Evolutionary conservation across 2,329 filamentous ascomycete genomes (phyloP), one percentile per base, ranked within the genome.

Genomic region (Phialemonium atrogriseum): DNA sequence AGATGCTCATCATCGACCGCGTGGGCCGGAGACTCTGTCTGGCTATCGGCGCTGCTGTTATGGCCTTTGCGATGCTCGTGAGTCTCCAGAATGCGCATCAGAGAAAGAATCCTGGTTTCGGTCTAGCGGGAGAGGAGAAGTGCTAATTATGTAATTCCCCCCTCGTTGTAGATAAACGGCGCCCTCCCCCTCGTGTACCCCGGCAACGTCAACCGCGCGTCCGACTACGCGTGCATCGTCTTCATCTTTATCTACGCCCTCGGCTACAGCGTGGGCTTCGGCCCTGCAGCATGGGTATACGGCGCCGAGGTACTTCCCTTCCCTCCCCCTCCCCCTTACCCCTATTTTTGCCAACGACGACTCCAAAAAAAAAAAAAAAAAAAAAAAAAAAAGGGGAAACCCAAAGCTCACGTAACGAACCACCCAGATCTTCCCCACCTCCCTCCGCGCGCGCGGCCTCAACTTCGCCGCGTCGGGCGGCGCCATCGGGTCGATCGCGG

Each of bases 211-310:
- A 73, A 64, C 48, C 54, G 51, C 10, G 54, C 48, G 0, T 58
- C 70, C 1, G 68, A 75, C 46, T 60, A 66, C 26, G 47, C 57
- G 4, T 73, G 70, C 43, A 61, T 74, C 14, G 52, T 65, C 9
- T 74, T 73, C 44, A 67, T 75, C 24, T 75, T 75, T 45, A 52
- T 76, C 25, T 77, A 73, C 46, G 67, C 70, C 7, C 58, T 75
- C 30, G 71, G 71, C 1, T 76, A 72, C 44, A 72, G 66, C 30
- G 56, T 76, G 38, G 68, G 71, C 0, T 72, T 75, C 25, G 71
- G 71, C 0, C 68, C 71, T 0, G 64, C 68, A 1, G 60, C 69
- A 0, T 77, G 71, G 71, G 68, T 76, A 0, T 76, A 76, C 38
- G 67, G 68, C n/a, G 63, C 69, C 0, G 71, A 77, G 54, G 67